A percentile compares a stretch with the other conserved stretches of the same genome.
Evolutionary conservation across 352 stramenopile species (phyloP).

Genomic region (Phytophthora lateralis): DNA sequence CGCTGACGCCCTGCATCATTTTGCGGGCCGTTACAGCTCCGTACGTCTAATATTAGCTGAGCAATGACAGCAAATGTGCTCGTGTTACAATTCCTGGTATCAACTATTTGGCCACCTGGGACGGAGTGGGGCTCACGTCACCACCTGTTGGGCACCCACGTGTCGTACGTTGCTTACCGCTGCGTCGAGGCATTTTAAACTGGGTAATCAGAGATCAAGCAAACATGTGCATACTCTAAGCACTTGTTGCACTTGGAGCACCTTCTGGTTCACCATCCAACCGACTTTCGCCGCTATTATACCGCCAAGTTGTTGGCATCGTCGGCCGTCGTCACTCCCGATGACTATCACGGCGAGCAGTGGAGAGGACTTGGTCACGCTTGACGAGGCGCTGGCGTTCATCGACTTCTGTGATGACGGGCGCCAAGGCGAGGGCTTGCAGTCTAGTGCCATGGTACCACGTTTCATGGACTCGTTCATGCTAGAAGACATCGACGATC

Average conservation of each 20-base stretch:
- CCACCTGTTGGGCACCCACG: conserved; percentile 2
- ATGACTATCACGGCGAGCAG: conserved; percentile 6
- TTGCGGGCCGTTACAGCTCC: too few relatives aligned
- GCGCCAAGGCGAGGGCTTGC: not conserved
- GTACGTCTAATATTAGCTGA: too few relatives aligned
- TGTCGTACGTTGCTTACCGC: conserved; percentile 8
- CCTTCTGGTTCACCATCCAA: conserved; percentile 8
- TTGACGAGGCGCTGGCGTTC: conserved; percentile 24
- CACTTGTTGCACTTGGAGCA: not conserved
- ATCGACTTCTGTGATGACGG: conserved; percentile 12
- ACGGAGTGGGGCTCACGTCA: conserved; percentile 13
- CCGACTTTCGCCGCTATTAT: conserved; percentile 5
- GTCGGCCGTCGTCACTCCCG: not conserved
- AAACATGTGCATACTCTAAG: conserved; percentile 2
- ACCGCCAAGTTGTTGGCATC: not conserved
- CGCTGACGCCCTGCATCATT: too few relatives aligned
- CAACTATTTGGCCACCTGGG: too few relatives aligned
- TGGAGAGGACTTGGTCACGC: conserved; percentile 13
- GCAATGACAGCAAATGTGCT: too few relatives aligned
- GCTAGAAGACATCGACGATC: conserved; percentile 12
- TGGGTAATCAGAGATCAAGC: not conserved
- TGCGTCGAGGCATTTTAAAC: not conserved
- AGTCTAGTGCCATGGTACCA: not conserved
- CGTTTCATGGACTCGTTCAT: not conserved
- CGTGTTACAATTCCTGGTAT: too few relatives aligned